Conservation (phyloP, 2,329 filamentous ascomycete genomes). For the Pseudogymnoascus sp. region DNA sequence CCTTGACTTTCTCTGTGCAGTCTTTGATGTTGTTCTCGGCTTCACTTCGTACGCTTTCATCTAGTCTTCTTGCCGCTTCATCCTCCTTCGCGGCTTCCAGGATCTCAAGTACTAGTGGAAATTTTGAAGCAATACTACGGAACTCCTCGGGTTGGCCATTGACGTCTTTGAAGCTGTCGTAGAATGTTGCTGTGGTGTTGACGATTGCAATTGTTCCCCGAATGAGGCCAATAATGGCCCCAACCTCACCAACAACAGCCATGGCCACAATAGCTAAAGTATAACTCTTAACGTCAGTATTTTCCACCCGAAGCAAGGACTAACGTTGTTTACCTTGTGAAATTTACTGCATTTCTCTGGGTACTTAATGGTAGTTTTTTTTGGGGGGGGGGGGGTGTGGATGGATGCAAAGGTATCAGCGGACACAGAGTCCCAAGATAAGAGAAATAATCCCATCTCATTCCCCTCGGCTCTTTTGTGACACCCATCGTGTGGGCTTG, state of each 20-base stretch:
- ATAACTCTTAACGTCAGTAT: neutral
- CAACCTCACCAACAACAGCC: constrained; percentile 11
- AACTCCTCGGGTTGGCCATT: constrained; percentile 23
- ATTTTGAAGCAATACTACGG: constrained; percentile 18
- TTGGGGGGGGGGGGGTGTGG: no score
- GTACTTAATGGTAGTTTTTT: no score
- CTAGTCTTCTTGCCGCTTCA: constrained; percentile 4
- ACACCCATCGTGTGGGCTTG: neutral
- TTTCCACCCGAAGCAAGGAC: no score
- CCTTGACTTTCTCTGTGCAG: constrained; percentile 20
- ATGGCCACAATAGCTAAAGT: neutral
- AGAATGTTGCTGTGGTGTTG: constrained; percentile 21
- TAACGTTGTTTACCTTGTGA: no score
- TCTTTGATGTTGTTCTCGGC: constrained; percentile 16
- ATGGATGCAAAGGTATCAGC: no score
- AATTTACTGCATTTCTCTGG: no score
- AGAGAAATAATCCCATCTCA: no score
- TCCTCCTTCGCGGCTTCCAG: constrained; percentile 14
- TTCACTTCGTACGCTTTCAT: constrained; percentile 10
- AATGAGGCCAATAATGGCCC: constrained; percentile 22
- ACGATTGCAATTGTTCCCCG: constrained; percentile 24
- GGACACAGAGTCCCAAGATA: no score
- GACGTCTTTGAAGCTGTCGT: constrained; percentile 18
- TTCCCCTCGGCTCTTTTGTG: neutral
- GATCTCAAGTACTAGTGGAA: constrained; percentile 21